phyloP scores from a whole-genome alignment of 768 basidiomycete genomes.

The Ramaria sp. region DNA sequence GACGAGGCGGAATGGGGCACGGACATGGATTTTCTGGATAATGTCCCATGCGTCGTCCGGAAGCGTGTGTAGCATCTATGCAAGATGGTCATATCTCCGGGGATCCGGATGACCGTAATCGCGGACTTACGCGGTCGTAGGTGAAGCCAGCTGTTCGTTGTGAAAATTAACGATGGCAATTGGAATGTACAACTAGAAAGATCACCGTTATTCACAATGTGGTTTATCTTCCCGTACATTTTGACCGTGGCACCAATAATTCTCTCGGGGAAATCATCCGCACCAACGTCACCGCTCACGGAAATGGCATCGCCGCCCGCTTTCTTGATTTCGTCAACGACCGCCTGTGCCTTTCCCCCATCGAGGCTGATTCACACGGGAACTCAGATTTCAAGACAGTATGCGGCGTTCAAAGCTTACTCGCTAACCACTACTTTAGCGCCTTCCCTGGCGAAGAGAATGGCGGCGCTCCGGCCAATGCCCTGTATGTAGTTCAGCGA shows the following conservation, averaged over 20 bases:
- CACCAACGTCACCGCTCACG: constrained; percentile 72
- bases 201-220: constrained; percentile 73
- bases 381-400: neutral
- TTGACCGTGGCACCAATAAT: constrained; percentile 71
- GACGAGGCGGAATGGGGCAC: constrained; percentile 77
- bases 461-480: constrained; percentile 64
- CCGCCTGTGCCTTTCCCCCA: constrained; percentile 50
- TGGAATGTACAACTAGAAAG: neutral
- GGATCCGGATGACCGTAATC: neutral
- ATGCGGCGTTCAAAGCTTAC: constrained; percentile 26
- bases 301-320: constrained; percentile 64
- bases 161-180: neutral
- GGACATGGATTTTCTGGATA: constrained; percentile 76
- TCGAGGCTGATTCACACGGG: constrained; percentile 46
- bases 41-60: constrained; percentile 75
- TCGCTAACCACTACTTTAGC: constrained; percentile 83
- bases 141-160: neutral
- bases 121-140: constrained; percentile 1
- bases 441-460: constrained; percentile 76
- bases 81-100: constrained; percentile 45
- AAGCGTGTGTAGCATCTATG: constrained; percentile 83
- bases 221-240: constrained; percentile 77
- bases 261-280: constrained; percentile 73
- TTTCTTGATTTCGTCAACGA: constrained; percentile 63
- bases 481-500: constrained; percentile 35